phyloP scores from a whole-genome alignment of 148 eudicot genomes.

The Pharnaceum exiguum region DNA sequence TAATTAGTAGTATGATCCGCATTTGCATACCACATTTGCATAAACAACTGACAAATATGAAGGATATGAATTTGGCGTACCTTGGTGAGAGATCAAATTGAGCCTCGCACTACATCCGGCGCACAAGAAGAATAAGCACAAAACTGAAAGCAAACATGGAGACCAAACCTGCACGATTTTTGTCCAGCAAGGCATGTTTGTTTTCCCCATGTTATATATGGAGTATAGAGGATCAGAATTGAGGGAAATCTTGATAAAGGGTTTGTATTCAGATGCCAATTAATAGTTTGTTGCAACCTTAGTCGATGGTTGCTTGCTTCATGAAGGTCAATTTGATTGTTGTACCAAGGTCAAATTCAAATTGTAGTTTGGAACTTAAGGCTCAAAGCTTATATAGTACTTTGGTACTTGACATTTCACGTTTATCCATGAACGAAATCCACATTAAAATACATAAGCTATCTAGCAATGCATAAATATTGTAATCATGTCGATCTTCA shows the following conservation, averaged over 20 bases:
- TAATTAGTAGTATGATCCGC: too few relatives aligned
- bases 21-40: too few relatives aligned
- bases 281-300: too few relatives aligned
- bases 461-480: too few relatives aligned
- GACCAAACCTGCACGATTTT: neutral
- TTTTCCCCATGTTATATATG: neutral
- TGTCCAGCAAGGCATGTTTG: constrained; percentile 11
- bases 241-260: too few relatives aligned
- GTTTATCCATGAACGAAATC: neutral
- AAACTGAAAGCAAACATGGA: constrained; percentile 1
- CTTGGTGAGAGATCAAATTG: neutral
- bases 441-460: neutral
- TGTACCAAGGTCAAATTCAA: neutral
- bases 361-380: neutral
- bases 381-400: neutral
- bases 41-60: too few relatives aligned
- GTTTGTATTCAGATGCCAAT: too few relatives aligned
- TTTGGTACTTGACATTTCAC: too few relatives aligned
- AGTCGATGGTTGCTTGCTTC: too few relatives aligned
- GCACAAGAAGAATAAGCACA: neutral
- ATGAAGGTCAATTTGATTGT: neutral
- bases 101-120: neutral
- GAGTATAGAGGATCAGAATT: too few relatives aligned
- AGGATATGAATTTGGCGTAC: neutral
- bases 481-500: too few relatives aligned